These are phyloP conservation scores for Backusella parvicylindrica DNA, from an alignment of 192 early-diverging fungal species.

Conservation along the genomic window DNA sequence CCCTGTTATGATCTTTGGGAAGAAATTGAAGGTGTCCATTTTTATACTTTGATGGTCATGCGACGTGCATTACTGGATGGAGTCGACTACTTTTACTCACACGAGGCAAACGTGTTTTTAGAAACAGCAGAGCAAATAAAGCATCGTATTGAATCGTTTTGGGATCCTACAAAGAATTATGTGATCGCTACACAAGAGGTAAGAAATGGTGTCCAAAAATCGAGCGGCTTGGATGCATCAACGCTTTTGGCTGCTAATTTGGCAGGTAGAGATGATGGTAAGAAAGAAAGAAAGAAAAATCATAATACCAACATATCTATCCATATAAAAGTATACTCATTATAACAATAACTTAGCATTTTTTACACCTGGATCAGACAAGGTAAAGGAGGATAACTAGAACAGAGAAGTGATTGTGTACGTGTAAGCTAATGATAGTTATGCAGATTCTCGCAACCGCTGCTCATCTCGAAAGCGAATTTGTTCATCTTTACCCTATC, in stretches of 20 bases:
- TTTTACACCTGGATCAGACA: constrained; percentile 22
- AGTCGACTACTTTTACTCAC: constrained; percentile 12
- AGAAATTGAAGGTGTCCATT: constrained; percentile 66
- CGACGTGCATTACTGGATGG: constrained; percentile 59
- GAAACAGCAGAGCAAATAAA: background rate
- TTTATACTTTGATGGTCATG: constrained; percentile 67
- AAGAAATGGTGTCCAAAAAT: constrained; percentile 39
- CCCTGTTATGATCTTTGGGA: constrained; percentile 74
- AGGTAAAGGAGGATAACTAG: background rate
- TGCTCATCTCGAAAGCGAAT: constrained; percentile 7
- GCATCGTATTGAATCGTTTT: constrained; percentile 37
- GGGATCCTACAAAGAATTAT: constrained; percentile 31
- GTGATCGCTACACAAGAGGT: constrained; percentile 36
- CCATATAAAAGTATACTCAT: background rate
- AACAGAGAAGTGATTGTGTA: too few relatives aligned
- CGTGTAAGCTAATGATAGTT: background rate
- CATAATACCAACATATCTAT: background rate
- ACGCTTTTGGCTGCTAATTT: constrained; percentile 55
- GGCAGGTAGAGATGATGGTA: constrained; percentile 5
- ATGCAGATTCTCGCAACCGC: constrained; percentile 27
- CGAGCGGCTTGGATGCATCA: constrained; percentile 54
- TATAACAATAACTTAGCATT: background rate
- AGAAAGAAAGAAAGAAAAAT: constrained; percentile 21
- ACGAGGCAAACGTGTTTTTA: background rate
- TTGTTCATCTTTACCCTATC: constrained; percentile 41